Evolutionary conservation across 768 basidiomycete species (phyloP).

Genomic region (Hygrocybe coccinea): DNA sequence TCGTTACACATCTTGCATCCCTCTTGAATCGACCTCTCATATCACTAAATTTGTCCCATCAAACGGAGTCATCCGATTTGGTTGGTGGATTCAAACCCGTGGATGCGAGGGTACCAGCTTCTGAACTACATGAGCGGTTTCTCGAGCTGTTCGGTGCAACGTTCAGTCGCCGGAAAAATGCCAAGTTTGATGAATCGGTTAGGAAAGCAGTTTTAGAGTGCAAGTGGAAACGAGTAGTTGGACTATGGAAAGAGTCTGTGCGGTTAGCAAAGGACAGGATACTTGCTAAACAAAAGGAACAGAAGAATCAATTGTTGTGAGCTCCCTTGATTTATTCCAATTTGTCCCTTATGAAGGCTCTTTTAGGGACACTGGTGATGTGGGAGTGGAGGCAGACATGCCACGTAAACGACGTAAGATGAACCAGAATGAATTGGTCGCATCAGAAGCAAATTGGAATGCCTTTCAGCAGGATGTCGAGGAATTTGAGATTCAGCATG

Average conservation of each 20-base stretch:
- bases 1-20: conserved; percentile 79
- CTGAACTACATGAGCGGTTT: conserved; percentile 66
- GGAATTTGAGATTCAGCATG: conserved; percentile 84
- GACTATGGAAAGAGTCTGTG: conserved; percentile 76
- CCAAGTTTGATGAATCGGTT: conserved; percentile 76
- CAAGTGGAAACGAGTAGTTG: conserved; percentile 81
- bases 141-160: conserved; percentile 76
- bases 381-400: conserved; percentile 18
- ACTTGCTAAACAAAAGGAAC: conserved; percentile 23
- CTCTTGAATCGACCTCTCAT: conserved; percentile 72
- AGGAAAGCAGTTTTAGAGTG: conserved; percentile 75
- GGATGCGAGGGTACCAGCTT: conserved; percentile 76
- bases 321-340: not conserved
- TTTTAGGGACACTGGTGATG: not conserved
- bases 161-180: conserved; percentile 87
- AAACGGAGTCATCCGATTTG: conserved; percentile 92
- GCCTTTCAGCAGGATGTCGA: conserved; percentile 62
- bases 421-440: conserved; percentile 33
- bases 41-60: conserved; percentile 91
- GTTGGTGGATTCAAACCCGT: conserved; percentile 96
- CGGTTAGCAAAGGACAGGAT: conserved; percentile 67
- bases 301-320: conserved; percentile 10
- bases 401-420: conserved; percentile 72
- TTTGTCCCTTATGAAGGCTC: not conserved
- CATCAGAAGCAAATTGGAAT: conserved; percentile 57